phyloP scores from a whole-genome alignment of 768 basidiomycete genomes.

The Russula griseocarnosa region DNA sequence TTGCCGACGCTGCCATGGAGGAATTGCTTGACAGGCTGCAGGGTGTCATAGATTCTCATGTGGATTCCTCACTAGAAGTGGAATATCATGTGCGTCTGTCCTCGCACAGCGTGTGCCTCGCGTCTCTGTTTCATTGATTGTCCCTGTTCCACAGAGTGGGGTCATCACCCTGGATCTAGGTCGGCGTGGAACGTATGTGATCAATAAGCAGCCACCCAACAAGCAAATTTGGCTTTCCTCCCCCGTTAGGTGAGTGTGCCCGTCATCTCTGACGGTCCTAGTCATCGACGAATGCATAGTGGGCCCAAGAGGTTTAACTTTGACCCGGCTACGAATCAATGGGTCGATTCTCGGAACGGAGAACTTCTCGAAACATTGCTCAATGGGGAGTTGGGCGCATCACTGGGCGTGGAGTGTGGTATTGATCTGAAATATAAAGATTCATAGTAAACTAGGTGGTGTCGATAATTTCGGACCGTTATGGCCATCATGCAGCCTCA shows the following conservation, averaged over 20 bases:
- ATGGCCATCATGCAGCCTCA: neutral
- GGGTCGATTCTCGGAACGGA: slow-evolving; percentile 76
- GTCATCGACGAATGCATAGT: slow-evolving; percentile 40
- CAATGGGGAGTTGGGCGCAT: slow-evolving; percentile 58
- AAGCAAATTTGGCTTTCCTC: slow-evolving; percentile 97
- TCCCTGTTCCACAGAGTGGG: slow-evolving; percentile 51
- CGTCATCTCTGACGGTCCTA: neutral
- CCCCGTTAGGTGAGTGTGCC: slow-evolving; percentile 61
- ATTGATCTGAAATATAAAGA: slow-evolving; percentile 10
- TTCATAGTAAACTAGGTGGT: neutral
- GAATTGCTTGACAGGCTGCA: slow-evolving; percentile 71
- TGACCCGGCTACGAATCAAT: slow-evolving; percentile 48
- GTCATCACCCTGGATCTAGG: slow-evolving; percentile 81
- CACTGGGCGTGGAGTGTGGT: slow-evolving; percentile 36
- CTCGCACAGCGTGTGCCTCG: slow-evolving; percentile 46
- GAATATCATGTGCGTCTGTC: slow-evolving; percentile 58
- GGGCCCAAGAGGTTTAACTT: slow-evolving; percentile 94
- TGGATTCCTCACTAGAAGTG: slow-evolving; percentile 63
- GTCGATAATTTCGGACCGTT: neutral
- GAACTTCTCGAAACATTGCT: slow-evolving; percentile 57
- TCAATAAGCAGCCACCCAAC: slow-evolving; percentile 97
- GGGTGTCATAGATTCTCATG: slow-evolving; percentile 56
- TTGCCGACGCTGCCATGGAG: slow-evolving; percentile 78
- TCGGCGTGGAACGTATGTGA: slow-evolving; percentile 80
- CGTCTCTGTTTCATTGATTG: neutral